Base-by-base conservation (phyloP, 1,139 yeast species). In the Saccharomyces pastorianus region DNA sequence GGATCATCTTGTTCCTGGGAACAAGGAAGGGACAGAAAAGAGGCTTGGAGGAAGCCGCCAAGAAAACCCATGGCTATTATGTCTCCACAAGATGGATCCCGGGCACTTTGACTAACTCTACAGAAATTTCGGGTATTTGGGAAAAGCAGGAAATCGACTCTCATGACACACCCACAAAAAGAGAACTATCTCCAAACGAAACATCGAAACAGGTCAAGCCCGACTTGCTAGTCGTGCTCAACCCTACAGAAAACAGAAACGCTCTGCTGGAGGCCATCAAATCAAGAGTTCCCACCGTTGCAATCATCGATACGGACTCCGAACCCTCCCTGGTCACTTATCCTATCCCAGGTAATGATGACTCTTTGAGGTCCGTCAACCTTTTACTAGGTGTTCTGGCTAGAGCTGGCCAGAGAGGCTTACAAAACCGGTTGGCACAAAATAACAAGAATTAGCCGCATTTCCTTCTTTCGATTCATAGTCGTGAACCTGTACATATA, bases 311-410 rank as follows among this genome's bases (percentile, higher is more conserved):
- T 71, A 89, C 99, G 28, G 93, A 93, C 70, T 84, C 86, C 71
- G 97, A 93, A 68, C 96, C 98, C 17, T 81, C 89, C 7, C 73
- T 86, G 62, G 86, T 93, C 55, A 88, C 96, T 1, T 93, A 93
- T 70, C 95, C 98, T 51, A 88, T 93, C 61, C 98, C 99, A 27
- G 95, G 95, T 59, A 93, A 93, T 67, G 98, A 93, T 70, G 98
- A 91, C 69, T 85, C 95, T 14, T 74, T 83, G 56, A 81, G 99
- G 68, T 81, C 95, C 13, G 82, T 86, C 3, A 85, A 87, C 61
- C 75, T 93, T 64, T 79, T 93, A 65, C 75, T 83, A 53, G 97
- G 99, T 58, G 84, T 91, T 20, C 76, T 93, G 61, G 84, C 95
- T 26, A 84, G 80, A 66, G 90, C 98, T 14, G 98, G 95, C 26